Conservation (phyloP, 1,139 yeast species). For the Pichia terricola region DNA sequence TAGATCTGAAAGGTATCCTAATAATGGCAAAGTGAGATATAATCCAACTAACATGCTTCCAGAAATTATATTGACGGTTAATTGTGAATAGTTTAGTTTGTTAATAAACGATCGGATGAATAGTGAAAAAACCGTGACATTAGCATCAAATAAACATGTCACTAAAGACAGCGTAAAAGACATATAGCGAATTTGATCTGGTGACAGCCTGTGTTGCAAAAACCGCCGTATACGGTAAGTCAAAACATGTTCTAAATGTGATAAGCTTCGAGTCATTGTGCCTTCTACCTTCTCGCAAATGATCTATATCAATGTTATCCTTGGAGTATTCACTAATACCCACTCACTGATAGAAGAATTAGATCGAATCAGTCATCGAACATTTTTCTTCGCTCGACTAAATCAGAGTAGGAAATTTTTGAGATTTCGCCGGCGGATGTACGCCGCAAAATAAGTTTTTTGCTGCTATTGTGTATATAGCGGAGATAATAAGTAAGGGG, state of each 20-base stretch:
- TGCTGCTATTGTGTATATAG: too few species aligned
- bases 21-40: conserved; percentile 73
- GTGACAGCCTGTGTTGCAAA: conserved; percentile 23
- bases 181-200: conserved; percentile 23
- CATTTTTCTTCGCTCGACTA: too few species aligned
- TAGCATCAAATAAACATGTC: conserved; percentile 71
- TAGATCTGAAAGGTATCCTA: conserved; percentile 77
- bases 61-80: conserved; percentile 70
- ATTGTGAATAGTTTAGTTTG: conserved; percentile 49
- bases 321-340: too few species aligned
- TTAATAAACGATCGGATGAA: conserved; percentile 64
- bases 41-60: conserved; percentile 72
- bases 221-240: conserved; percentile 29
- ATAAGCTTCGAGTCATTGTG: conserved; percentile 13
- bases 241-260: conserved; percentile 28
- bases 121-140: conserved; percentile 70
- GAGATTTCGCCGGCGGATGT: too few species aligned
- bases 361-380: too few species aligned
- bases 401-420: too few species aligned
- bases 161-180: conserved; percentile 32
- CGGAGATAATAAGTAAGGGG: too few species aligned
- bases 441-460: too few species aligned
- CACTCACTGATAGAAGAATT: too few species aligned
- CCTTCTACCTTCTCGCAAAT: neutral
- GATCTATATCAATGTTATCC: too few species aligned